phyloP scores from a whole-genome alignment of 1,139 yeast species.

The Kodamaea sp. region DNA sequence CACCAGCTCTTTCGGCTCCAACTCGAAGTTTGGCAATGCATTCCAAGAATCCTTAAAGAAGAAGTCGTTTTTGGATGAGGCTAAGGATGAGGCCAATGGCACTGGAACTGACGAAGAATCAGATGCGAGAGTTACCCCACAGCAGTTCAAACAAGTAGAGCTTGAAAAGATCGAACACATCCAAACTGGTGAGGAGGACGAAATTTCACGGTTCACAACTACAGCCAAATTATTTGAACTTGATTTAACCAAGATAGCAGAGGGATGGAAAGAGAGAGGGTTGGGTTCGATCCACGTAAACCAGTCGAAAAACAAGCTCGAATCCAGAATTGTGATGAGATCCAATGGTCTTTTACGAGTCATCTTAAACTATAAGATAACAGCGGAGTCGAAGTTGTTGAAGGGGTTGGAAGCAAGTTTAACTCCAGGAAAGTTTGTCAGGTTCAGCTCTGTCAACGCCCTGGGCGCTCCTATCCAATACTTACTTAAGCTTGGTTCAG shows the following conservation, averaged over 20 bases:
- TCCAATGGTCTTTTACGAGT: constrained; percentile 85
- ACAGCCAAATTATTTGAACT: constrained; percentile 81
- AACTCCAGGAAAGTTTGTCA: constrained; percentile 73
- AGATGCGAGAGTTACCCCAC: constrained; percentile 15
- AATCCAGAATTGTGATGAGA: constrained; percentile 78
- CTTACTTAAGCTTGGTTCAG: constrained; percentile 70
- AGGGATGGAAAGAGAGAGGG: constrained; percentile 97
- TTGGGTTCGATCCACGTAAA: constrained; percentile 85
- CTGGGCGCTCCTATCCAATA: constrained; percentile 75
- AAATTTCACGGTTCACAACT: constrained; percentile 64
- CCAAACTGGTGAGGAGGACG: constrained; percentile 91
- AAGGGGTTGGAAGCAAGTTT: constrained; percentile 87
- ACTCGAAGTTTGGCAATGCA: constrained; percentile 60
- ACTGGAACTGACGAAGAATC: constrained; percentile 7
- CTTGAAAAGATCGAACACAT: constrained; percentile 53
- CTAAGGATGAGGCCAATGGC: constrained; percentile 14
- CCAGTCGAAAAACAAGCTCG: constrained; percentile 39
- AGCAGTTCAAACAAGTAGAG: constrained; percentile 52
- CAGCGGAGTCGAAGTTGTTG: constrained; percentile 55
- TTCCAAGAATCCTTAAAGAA: constrained; percentile 50
- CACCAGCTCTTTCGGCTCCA: constrained; percentile 51
- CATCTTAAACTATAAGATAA: constrained; percentile 72
- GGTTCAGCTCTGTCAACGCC: constrained; percentile 55
- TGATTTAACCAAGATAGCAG: constrained; percentile 59
- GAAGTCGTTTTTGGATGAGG: constrained; percentile 56